Base-by-base conservation (phyloP, 1,284 basidiomycete species). In the Ceratorhiza oryzae-sativae region DNA sequence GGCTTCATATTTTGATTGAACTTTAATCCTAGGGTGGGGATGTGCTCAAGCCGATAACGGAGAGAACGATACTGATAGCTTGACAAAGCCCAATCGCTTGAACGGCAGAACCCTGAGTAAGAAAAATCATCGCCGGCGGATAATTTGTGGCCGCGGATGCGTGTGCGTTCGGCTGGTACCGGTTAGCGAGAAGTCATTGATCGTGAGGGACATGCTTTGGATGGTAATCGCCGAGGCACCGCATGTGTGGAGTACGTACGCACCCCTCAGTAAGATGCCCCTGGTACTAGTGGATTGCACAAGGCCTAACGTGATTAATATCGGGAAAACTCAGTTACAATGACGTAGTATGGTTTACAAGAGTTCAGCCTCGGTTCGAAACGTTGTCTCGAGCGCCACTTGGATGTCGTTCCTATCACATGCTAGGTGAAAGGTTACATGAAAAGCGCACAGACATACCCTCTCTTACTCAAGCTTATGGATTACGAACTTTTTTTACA, bases 1-100 rank as follows among this genome's bases (percentile, higher is more conserved):
- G 27, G 32, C 51, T 55, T 5, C 30, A 32, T 55, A 55, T 55
- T 55, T n/a, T 55, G 51, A 55, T 55, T 55, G 32, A 55, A 55
- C 51, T 55, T 45, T 55, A 55, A 55, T 30, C 51, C 51, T 55
- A n/a, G 25, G 10, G 32, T 18, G 51, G 49, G 30, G 27, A 39
- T 13, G 8, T 39, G 36, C n/a, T n/a, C n/a, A n/a, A n/a, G n/a
- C n/a, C n/a, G n/a, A n/a, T n/a, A n/a, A n/a, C n/a, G n/a, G n/a
- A n/a, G n/a, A n/a, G n/a, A n/a, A n/a, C n/a, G n/a, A n/a, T n/a
- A n/a, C n/a, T n/a, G 36, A 39, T 13, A 39, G 13, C 36, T 39
- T 13, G 36, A 39, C 36, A 13, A 39, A 39, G 13, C 36, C 13
- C 13, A 13, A n/a, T n/a, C 36, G 36, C 5, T 45, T 45, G 42